Evolutionary conservation across 179 eudicot genomes (phyloP), one percentile per base, ranked within the genome.

Genomic region (Actinidia arguta): DNA sequence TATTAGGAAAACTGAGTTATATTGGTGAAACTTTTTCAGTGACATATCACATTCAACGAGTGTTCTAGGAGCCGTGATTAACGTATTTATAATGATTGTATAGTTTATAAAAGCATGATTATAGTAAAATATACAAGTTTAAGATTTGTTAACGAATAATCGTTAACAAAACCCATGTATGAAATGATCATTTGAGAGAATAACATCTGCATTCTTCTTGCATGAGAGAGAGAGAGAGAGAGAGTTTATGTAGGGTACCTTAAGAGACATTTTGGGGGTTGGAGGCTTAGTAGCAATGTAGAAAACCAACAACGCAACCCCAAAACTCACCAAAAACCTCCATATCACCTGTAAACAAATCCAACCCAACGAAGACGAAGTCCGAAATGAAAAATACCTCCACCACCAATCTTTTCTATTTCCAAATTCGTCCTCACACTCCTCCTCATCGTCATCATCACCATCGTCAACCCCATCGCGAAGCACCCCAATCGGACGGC

Each of bases 271-370:
- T 8, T 51, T 81, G 7, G 99, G 97, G 6, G 92, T 82, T 0
- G 92, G 97, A 4, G 98, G 99, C 83, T 87, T 93, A 8, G 98
- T 91, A 5, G 83, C 88, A 12, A 95, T 51, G 85, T 91, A 95
- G 87, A 95, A 95, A 83, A 95, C 93, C 69, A 89, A 87, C 89
- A 95, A 85, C 6, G 95, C 99, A 78, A 90, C 73, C 4, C 82
- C 82, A 68, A 93, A 81, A 75, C 98, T 95, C 27, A 92, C 67
- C 24, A 90, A n/a, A 67, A 93, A 48, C 83, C 98, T 91, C 95
- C 96, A 94, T 20, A 80, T 3, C 25, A 95, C 44, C 81, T 95
- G 99, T 77, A 95, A 12, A 81, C 74, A 83, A 39, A 91, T 82
- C 98, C 99, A 95, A 76, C 75, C 73, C 54, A 27, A 81, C 0